phyloP scores from a whole-genome alignment of 2,329 filamentous ascomycete genomes.

The Colletotrichum sp. region DNA sequence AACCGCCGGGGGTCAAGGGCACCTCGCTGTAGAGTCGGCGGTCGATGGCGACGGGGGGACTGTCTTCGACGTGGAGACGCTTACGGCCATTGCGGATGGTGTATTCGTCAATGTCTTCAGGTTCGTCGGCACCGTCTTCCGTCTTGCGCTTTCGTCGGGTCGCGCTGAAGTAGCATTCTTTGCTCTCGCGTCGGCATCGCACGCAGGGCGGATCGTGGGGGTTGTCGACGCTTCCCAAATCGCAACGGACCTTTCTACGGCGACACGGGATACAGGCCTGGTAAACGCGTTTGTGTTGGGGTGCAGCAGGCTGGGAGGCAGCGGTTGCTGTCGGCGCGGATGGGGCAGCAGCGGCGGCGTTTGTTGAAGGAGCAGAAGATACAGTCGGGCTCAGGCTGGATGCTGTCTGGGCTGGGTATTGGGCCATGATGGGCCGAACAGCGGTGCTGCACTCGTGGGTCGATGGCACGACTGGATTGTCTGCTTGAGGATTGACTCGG shows the following conservation, averaged over 20 bases:
- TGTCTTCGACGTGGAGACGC: conserved; percentile 57
- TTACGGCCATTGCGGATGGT: conserved; percentile 77
- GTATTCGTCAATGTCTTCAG: conserved; percentile 64
- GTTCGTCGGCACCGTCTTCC: conserved; percentile 57
- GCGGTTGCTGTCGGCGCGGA: background rate
- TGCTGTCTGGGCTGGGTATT: conserved; percentile 23
- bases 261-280: conserved; percentile 69
- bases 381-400: conserved; percentile 19
- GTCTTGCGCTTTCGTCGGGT: conserved; percentile 91
- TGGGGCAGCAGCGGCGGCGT: background rate
- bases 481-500: conserved; percentile 25
- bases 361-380: conserved; percentile 19
- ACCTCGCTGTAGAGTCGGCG: conserved; percentile 54
- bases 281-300: conserved; percentile 66
- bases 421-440: conserved; percentile 29
- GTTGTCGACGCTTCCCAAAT: conserved; percentile 82
- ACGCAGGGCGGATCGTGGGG: conserved; percentile 94
- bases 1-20: conserved; percentile 71
- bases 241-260: conserved; percentile 66
- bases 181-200: conserved; percentile 91
- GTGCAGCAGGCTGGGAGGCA: conserved; percentile 27
- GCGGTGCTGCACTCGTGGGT: conserved; percentile 17
- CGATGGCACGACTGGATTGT: conserved; percentile 15
- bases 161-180: conserved; percentile 96
- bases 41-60: conserved; percentile 48